phyloP scores from a whole-genome alignment of 495 filamentous ascomycete genomes.

The Aspergillus biplanus region DNA sequence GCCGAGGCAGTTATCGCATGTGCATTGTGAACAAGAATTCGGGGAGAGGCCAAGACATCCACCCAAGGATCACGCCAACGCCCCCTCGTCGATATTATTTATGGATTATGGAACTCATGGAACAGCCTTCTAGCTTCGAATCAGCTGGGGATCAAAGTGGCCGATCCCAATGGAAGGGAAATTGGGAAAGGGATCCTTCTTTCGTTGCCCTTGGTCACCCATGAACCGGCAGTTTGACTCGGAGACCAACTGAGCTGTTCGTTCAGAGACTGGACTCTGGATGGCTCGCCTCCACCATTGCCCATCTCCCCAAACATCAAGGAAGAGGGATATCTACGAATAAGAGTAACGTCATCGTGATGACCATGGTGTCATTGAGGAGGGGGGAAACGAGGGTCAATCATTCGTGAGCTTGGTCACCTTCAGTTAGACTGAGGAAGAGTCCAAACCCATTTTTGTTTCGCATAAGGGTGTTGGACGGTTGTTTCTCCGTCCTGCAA shows the following conservation, averaged over 20 bases:
- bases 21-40: conserved; percentile 11
- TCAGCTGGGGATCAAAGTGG: conserved; percentile 18
- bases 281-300: too few species aligned
- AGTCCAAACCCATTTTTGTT: neutral
- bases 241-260: neutral
- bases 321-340: too few species aligned
- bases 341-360: too few species aligned
- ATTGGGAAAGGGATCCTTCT: conserved; percentile 13
- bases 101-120: conserved; percentile 8
- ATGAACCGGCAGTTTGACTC: conserved; percentile 1
- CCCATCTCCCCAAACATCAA: too few species aligned
- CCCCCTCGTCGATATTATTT: neutral
- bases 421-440: too few species aligned
- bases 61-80: conserved; percentile 17
- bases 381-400: too few species aligned
- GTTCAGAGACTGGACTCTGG: too few species aligned
- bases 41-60: conserved; percentile 17
- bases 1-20: conserved; percentile 23
- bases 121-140: conserved; percentile 10
- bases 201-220: neutral
- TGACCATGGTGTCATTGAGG: too few species aligned
- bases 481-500: conserved; percentile 13
- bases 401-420: too few species aligned
- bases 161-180: conserved; percentile 30
- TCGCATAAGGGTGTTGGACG: neutral